These are phyloP conservation scores for Periglandula ipomoeae DNA, from an alignment of 2,329 filamentous ascomycete genomes.

Conservation along the genomic window DNA sequence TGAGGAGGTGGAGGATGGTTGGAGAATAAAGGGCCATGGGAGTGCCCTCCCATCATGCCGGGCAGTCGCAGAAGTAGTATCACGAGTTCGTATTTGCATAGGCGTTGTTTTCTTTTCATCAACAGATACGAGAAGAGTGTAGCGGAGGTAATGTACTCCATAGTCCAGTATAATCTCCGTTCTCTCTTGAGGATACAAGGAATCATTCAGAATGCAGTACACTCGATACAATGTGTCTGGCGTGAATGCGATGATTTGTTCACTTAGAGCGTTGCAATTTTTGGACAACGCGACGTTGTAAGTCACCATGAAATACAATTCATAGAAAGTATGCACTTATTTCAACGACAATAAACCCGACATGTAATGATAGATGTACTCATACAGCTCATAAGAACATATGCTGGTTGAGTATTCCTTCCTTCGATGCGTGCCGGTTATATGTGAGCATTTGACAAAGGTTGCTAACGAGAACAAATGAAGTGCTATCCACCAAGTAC, in stretches of 20 bases:
- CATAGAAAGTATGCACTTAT: too few relatives aligned
- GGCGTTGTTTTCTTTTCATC: conserved; percentile 26
- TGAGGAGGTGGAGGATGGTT: neutral
- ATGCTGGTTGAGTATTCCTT: too few relatives aligned
- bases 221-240: neutral
- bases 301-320: too few relatives aligned
- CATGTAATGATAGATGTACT: too few relatives aligned
- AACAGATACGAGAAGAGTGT: conserved; percentile 21
- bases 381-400: too few relatives aligned
- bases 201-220: conserved; percentile 19
- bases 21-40: conserved; percentile 6
- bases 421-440: too few relatives aligned
- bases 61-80: conserved; percentile 9
- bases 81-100: conserved; percentile 19
- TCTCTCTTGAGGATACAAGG: conserved; percentile 17
- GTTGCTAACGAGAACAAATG: too few relatives aligned
- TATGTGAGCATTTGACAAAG: too few relatives aligned
- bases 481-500: too few relatives aligned
- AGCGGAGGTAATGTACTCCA: conserved; percentile 26
- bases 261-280: neutral
- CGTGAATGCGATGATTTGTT: neutral
- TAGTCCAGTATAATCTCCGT: conserved; percentile 25
- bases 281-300: too few relatives aligned
- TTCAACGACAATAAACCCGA: too few relatives aligned
- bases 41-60: neutral